Conservation (phyloP, 345 rosid species). For the Tarenaya hassleriana region DNA sequence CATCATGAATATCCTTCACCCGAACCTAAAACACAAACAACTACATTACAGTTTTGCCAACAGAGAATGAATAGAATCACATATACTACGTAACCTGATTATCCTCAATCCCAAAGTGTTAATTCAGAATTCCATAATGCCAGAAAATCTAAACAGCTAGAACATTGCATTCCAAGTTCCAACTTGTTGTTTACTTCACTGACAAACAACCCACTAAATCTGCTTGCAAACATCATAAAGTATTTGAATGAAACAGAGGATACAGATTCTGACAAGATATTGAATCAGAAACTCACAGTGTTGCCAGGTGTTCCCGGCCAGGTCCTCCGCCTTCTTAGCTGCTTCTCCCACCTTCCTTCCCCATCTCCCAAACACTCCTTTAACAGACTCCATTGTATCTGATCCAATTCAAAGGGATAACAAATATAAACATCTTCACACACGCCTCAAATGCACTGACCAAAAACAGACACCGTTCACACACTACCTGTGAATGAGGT, state of each 20-base stretch:
- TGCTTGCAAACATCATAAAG: not conserved
- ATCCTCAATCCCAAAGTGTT: not conserved
- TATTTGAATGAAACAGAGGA: not conserved
- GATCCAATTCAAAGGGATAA: slow-evolving; percentile 22
- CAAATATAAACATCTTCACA: not conserved
- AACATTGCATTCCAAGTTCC: not conserved
- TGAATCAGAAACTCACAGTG: slow-evolving; percentile 16
- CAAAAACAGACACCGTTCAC: not conserved
- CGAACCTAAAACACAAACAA: not conserved
- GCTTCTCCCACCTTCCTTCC: slow-evolving; percentile 52
- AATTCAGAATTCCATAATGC: slow-evolving; percentile 1
- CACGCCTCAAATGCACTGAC: not conserved
- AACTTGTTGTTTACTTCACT: not conserved
- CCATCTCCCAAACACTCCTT: slow-evolving; percentile 54
- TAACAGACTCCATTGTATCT: slow-evolving; percentile 48
- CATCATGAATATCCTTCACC: not conserved
- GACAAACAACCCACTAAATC: not conserved
- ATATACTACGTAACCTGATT: too few species aligned
- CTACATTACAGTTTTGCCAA: not conserved
- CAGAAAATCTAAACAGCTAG: not conserved
- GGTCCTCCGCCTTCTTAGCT: slow-evolving; percentile 57
- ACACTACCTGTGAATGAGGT: slow-evolving; percentile 45
- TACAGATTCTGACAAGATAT: not conserved
- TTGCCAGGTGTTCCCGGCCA: slow-evolving; percentile 54
- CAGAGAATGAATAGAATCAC: not conserved